Base-by-base conservation (phyloP, 768 basidiomycete species). In the Mycena haematopus region DNA sequence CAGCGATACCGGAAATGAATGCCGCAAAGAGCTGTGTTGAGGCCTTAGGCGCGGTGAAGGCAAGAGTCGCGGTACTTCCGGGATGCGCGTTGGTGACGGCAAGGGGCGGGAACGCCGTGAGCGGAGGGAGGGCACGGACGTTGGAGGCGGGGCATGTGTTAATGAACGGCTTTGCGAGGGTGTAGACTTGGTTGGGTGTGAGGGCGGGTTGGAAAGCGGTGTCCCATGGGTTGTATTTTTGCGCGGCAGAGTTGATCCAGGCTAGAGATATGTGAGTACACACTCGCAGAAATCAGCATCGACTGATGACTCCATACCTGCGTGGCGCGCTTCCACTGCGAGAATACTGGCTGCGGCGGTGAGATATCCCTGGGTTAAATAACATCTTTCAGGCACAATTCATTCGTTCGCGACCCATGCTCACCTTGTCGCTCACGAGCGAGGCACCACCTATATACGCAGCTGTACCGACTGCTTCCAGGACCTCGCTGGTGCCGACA, bases 261-360 rank as follows among this genome's bases (percentile, higher is more conserved):
- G 79, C 75, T 63, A 36, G 4, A 4, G 19, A 46, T 19, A 25
- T 9, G 13, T 56, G 27, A 56, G 42, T 14, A 17, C 33, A 22
- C 24, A 38, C 6, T 36, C 11, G 36, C n/a, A 14, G 25, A 52
- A 38, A 24, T 17, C 10, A n/a, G 2, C 4, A 29, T 21, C 33
- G 15, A n/a, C n/a, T n/a, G n/a, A n/a, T n/a, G n/a, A n/a, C 13
- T 9, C 11, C 40, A 33, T 45, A 63, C 51, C 47, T 22, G 79
- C 75, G 67, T 86, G 85, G 44, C 84, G 77, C 52, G 83, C 76
- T 71, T 87, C 85, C 49, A 78, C 80, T 27, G 81, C 77, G 21
- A 90, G 77, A 66, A 92, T 90, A 21, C 84, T 80, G 1, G 80
- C 89, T 6, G 84, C 82, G 19, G 82, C 80, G 6, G 83, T 83